These are phyloP conservation scores for Xerocomellus amylosporus DNA, from an alignment of 768 basidiomycete species.

Conservation along the genomic window DNA sequence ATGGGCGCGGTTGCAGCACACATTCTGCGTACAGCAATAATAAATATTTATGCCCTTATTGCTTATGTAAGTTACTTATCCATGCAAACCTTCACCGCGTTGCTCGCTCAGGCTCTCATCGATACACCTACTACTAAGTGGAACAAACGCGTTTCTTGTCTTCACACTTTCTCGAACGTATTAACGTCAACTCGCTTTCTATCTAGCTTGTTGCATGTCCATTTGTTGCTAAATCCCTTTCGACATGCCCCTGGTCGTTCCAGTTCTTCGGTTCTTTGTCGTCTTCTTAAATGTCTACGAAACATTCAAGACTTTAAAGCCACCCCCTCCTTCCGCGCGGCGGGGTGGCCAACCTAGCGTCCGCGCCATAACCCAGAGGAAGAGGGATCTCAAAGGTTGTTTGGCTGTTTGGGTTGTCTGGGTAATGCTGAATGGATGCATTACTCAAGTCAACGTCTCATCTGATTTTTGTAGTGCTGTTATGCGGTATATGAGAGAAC, in stretches of 20 bases:
- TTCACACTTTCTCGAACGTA: neutral
- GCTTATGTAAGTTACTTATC: slow-evolving; percentile 26
- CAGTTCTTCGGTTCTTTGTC: slow-evolving; percentile 63
- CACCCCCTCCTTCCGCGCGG: slow-evolving; percentile 51
- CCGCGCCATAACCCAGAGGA: slow-evolving; percentile 69
- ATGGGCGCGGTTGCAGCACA: no score
- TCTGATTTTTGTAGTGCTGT: slow-evolving; percentile 49
- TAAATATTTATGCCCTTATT: neutral
- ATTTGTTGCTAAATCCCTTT: slow-evolving; percentile 4
- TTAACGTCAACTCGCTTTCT: neutral
- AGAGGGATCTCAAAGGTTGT: slow-evolving; percentile 83
- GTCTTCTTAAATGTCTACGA: slow-evolving; percentile 80
- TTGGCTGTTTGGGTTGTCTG: slow-evolving; percentile 84
- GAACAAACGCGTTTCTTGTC: slow-evolving; percentile 6
- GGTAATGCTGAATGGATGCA: slow-evolving; percentile 44
- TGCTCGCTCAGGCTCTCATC: slow-evolving; percentile 13
- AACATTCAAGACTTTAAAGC: slow-evolving; percentile 79
- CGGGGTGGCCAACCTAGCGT: slow-evolving; percentile 58
- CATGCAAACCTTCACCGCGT: neutral
- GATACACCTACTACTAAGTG: slow-evolving; percentile 11
- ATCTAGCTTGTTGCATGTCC: slow-evolving; percentile 6
- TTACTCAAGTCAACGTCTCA: slow-evolving; percentile 11
- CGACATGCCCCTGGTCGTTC: slow-evolving; percentile 66
- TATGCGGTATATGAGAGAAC: slow-evolving; percentile 65
- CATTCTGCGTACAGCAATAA: neutral